These are phyloP conservation scores for Ustilago shanxiensis DNA, from an alignment of 1,284 basidiomycete genomes.

Conservation along the genomic window DNA sequence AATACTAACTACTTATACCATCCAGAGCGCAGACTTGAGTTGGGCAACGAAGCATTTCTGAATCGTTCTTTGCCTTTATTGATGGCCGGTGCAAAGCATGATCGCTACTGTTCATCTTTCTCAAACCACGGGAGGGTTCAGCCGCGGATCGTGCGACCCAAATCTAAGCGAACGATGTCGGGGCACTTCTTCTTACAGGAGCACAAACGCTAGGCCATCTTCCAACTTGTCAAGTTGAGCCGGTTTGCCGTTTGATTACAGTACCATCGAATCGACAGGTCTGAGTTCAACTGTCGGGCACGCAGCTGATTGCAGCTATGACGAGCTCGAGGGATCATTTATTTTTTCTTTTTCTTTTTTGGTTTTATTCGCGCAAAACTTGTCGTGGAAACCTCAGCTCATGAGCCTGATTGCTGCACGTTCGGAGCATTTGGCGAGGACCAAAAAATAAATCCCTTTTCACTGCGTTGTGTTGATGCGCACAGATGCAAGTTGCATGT, in stretches of 20 bases:
- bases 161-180: conserved; percentile 2
- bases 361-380: background rate
- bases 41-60: background rate
- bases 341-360: too few relatives aligned
- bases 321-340: conserved; percentile 25
- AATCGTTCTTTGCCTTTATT: too few relatives aligned
- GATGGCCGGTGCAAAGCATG: conserved; percentile 6
- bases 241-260: background rate
- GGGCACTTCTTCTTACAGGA: background rate
- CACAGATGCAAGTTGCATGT: too few relatives aligned
- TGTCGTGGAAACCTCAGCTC: background rate
- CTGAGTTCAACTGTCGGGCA: conserved; percentile 1
- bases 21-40: background rate
- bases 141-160: conserved; percentile 24
- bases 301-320: conserved; percentile 29
- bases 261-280: background rate
- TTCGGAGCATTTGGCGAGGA: background rate
- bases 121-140: conserved; percentile 25
- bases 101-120: conserved; percentile 9
- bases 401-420: background rate
- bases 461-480: background rate
- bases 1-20: conserved; percentile 16
- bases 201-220: too few relatives aligned
- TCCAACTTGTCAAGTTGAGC: conserved; percentile 5
- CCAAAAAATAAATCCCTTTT: too few relatives aligned